Conservation (phyloP, 441 rosid genomes). For the Adansonia rubrostipa region DNA sequence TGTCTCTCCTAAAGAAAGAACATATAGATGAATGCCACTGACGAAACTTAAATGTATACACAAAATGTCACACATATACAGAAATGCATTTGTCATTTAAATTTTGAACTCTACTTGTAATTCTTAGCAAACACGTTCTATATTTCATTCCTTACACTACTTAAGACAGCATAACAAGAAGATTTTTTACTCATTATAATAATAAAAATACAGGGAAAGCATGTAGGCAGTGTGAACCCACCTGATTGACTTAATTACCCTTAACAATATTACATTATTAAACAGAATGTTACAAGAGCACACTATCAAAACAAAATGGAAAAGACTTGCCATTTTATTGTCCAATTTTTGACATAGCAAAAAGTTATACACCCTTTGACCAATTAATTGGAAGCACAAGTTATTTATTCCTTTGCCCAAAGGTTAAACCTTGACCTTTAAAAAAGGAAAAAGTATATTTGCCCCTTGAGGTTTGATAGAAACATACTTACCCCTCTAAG, state of each 20-base stretch:
- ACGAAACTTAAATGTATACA: neutral
- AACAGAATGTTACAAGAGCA: neutral
- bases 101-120: neutral
- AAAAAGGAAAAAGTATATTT: no score
- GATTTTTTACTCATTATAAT: neutral
- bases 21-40: neutral
- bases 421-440: neutral
- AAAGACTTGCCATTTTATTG: neutral
- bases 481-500: no score
- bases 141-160: neutral
- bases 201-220: neutral
- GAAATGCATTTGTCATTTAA: neutral
- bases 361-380: neutral
- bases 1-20: neutral
- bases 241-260: neutral
- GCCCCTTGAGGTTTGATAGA: no score
- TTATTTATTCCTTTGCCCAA: neutral
- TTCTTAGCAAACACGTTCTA: neutral
- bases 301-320: neutral
- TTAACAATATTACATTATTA: neutral
- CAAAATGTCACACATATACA: neutral
- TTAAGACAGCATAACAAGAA: neutral
- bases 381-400: constrained; percentile 10
- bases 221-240: neutral
- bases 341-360: neutral